Evolutionary conservation across 371 early-diverging fungal genomes (phyloP), one percentile per base, ranked within the genome.

Genomic region (Rhizopus stolonifer): DNA sequence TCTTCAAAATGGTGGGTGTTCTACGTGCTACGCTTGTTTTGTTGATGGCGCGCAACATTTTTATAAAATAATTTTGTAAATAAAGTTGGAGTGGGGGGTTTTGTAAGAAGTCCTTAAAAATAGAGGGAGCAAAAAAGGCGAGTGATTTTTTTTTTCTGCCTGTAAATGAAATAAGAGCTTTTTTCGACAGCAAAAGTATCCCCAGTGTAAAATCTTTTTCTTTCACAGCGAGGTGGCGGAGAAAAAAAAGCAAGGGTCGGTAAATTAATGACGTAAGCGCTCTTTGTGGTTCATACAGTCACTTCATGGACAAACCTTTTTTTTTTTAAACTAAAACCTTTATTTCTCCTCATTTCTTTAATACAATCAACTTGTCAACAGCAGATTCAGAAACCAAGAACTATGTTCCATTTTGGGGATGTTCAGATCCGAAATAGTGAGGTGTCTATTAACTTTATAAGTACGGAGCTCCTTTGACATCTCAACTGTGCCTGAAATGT

Each of bases 11-110:
- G 31, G 77, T 68, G 32, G 74, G 77, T 39, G 72, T 49, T 63
- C 63, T 61, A 57, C 74, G 72, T 67, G 70, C 65, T 59, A 77
- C 64, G 64, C 70, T 67, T 60, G 65, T 60, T 52, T 71, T 65
- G 54, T 73, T 69, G 58, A 77, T 66, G 66, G 69, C 74, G 70
- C 74, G 77, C 77, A 77, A 77, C 77, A 77, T 77, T 15, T 44
- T 58, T 36, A 42, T 21, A 42, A 42, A 42, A 10, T 29, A 29
- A 29, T 29, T 4, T 29, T n/a, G n/a, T n/a, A n/a, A n/a, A n/a
- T n/a, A n/a, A 13, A 10, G 18, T 42, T 48, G 61, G 66, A 70
- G 70, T 65, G 66, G 66, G 66, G 65, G 60, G 56, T 59, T 64
- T 26, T 31, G 31, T 24, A 50, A 15, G 36, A 14, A n/a, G 36